A percentile compares a stretch with the other conserved stretches of the same genome.
These are phyloP conservation scores for Mycena latifolia DNA, from an alignment of 768 basidiomycete genomes.

Conservation along the genomic window DNA sequence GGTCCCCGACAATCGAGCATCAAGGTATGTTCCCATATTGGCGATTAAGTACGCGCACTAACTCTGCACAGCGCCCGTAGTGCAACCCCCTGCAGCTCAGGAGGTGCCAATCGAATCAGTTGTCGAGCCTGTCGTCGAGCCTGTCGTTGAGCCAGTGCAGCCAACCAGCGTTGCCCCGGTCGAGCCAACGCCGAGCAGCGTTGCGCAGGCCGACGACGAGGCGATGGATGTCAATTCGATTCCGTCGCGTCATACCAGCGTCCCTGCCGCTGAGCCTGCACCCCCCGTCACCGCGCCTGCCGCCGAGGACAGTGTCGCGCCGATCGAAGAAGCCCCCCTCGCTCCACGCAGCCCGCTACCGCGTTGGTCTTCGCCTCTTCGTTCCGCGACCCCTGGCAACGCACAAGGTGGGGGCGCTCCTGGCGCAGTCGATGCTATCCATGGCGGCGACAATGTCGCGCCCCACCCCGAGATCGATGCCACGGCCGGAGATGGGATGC, in stretches of 20 bases:
- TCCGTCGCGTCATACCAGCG: not conserved
- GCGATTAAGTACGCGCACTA: not conserved
- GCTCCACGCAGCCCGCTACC: not conserved
- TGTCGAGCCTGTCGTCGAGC: not conserved
- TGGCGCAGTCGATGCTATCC: not conserved
- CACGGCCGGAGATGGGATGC: not conserved
- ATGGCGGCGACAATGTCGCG: not conserved
- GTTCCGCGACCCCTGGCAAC: constrained; percentile 9
- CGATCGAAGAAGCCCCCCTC: not conserved
- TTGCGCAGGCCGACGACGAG: not conserved
- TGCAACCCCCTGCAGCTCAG: not conserved
- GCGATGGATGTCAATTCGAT: no score
- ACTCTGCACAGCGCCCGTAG: not conserved
- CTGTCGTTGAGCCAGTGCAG: not conserved
- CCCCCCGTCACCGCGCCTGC: not conserved
- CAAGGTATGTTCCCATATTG: constrained; percentile 1
- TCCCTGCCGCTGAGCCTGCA: not conserved
- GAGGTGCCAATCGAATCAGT: not conserved
- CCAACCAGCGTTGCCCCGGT: no score
- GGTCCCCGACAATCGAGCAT: not conserved
- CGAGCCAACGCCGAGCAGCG: not conserved
- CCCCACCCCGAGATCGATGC: not conserved
- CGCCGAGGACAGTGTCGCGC: not conserved
- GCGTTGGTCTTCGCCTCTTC: constrained; percentile 22
- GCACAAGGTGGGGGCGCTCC: not conserved